Evolutionary conservation across 1,284 basidiomycete species (phyloP), one percentile per base, ranked within the genome.

Genomic region (Ustilago esculenta): DNA sequence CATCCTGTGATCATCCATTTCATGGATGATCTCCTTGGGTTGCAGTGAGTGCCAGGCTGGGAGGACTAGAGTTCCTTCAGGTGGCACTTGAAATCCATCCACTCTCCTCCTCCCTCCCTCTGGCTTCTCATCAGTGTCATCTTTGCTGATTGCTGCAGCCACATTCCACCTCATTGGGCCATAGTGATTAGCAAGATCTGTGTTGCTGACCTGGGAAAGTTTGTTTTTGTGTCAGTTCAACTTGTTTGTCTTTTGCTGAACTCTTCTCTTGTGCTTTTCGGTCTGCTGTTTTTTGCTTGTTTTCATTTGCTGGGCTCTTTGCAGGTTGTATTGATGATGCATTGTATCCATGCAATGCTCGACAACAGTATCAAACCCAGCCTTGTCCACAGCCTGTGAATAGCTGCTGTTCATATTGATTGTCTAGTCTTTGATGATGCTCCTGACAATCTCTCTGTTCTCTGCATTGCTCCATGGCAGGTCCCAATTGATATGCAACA

Each of bases 91-190:
- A 6, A 14, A 23, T 9, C 12, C 5, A 24, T 23, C 10, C 9
- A 12, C 20, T 6, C 4, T 23, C 39, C 15, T 6, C 7, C 21
- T n/a, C 23, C 9, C 21, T 40, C 21, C 39, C 15, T 3, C 21
- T 23, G 5, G 18, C 21, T 40, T 23, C 23, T 40, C 23, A 5
- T 40, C 21, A 14, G 6, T 23, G 12, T 40, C 21, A 23, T 40
- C 39, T n/a, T 40, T 23, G 21, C 39, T 40, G 5, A 24, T 23
- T 3, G 21, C 39, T 24, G 21, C 21, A 14, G n/a, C 15, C 11
- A 40, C 39, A 25, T 40, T 40, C 39, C 39, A 40, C 9, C 12
- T 40, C 39, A 40, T 40, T 7, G 9, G 23, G n/a, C 39, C 39
- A 25, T 40, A 40, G 18, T 12, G 21, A n/a, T 24, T 40, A 23